These are phyloP conservation scores for Calocera cornea DNA, from an alignment of 768 basidiomycete species.

Conservation along the genomic window DNA sequence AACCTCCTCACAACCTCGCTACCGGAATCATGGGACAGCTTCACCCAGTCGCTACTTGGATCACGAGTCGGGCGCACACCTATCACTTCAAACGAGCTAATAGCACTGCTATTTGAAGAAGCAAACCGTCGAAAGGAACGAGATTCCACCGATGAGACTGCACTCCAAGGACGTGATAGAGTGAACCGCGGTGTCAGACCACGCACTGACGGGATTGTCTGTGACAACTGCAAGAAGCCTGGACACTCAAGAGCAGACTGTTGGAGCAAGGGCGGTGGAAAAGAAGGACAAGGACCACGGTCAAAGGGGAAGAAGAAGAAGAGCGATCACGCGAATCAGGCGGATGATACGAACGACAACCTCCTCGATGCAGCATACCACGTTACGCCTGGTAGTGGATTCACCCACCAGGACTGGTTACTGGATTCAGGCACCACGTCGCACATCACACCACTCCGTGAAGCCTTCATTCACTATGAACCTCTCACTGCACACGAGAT, in stretches of 20 bases:
- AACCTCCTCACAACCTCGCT: conserved; percentile 24
- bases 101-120: conserved; percentile 13
- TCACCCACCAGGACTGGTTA: neutral
- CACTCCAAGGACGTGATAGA: neutral
- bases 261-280: conserved; percentile 25
- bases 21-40: conserved; percentile 26
- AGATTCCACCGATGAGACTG: neutral
- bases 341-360: neutral
- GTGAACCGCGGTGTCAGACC: neutral
- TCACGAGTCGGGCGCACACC: conserved; percentile 13
- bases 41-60: conserved; percentile 16
- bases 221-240: conserved; percentile 25
- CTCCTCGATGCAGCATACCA: neutral
- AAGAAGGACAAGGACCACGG: conserved; percentile 25
- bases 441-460: neutral
- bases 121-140: neutral
- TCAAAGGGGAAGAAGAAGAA: conserved; percentile 8
- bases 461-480: neutral
- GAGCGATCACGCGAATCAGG: neutral
- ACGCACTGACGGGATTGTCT: conserved; percentile 12
- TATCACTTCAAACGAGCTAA: conserved; percentile 12
- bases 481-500: neutral
- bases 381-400: neutral
- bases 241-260: conserved; percentile 23
- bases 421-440: neutral